Percentiles rank a stretch among this genome's conserved stretches.
Evolutionary conservation across 257 asterid species (phyloP).

Genomic region (Hygrophila difformis): DNA sequence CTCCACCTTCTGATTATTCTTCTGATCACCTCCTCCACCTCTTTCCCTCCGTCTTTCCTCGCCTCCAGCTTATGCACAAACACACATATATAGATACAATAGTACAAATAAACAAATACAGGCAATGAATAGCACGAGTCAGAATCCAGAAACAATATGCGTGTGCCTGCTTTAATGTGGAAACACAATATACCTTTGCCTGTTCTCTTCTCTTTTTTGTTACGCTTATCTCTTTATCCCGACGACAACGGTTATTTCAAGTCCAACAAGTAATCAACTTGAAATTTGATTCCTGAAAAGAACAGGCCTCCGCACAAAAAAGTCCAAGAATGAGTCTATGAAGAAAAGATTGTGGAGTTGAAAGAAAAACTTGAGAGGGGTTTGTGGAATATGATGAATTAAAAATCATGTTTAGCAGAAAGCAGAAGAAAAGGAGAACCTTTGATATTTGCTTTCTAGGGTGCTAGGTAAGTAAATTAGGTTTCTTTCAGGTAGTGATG

Average conservation of each 20-base stretch:
- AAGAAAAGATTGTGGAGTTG: constrained; percentile 1
- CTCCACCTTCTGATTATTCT: neutral
- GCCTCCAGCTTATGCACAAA: constrained; percentile 20
- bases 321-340: constrained; percentile 8
- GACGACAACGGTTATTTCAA: neutral
- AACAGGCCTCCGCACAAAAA: constrained; percentile 3
- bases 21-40: constrained; percentile 17
- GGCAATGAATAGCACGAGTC: neutral
- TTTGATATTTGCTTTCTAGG: constrained; percentile 15
- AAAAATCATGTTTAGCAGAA: constrained; percentile 15
- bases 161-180: neutral
- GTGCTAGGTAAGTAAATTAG: constrained; percentile 18
- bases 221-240: constrained; percentile 2
- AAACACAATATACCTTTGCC: constrained; percentile 13
- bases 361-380: neutral
- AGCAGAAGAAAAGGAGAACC: constrained; percentile 30
- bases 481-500: constrained; percentile 21
- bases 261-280: constrained; percentile 7
- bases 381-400: neutral
- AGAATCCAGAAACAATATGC: neutral
- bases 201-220: neutral
- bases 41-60: constrained; percentile 8
- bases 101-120: constrained; percentile 2
- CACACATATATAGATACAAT: neutral
- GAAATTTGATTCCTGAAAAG: constrained; percentile 1